Percentiles rank a stretch among this genome's conserved stretches.
Evolutionary conservation across 441 rosid genomes (phyloP).

Genomic region (Eutrema salsugineum): DNA sequence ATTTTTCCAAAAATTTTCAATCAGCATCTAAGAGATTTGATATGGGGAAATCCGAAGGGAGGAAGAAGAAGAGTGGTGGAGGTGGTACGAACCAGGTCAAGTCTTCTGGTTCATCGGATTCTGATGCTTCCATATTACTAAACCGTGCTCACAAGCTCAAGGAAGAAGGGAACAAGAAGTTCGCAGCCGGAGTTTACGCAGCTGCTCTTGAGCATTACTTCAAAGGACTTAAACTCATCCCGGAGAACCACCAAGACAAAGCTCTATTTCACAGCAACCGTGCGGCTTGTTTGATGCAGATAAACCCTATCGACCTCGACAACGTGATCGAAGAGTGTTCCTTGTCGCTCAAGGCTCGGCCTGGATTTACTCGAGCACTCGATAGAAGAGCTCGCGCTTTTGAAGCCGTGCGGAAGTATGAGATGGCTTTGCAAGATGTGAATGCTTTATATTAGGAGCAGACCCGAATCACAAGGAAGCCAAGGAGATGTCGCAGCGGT

Average conservation of each 20-base stretch:
- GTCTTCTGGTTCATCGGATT: too few species aligned
- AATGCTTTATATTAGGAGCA: conserved; percentile 57
- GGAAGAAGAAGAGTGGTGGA: conserved; percentile 61
- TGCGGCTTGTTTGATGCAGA: conserved; percentile 96
- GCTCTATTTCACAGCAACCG: conserved; percentile 87
- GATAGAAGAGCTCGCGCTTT: conserved; percentile 83
- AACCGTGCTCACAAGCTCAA: conserved; percentile 89
- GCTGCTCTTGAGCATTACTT: conserved; percentile 78
- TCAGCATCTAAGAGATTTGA: neutral
- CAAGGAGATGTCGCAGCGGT: conserved; percentile 55
- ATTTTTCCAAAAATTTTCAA: too few species aligned
- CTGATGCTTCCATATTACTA: conserved; percentile 45
- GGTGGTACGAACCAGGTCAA: conserved; percentile 39
- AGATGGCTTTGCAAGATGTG: conserved; percentile 80
- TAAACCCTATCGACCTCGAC: conserved; percentile 86
- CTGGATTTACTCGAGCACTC: conserved; percentile 68
- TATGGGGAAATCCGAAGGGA: conserved; percentile 88
- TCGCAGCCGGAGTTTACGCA: conserved; percentile 66
- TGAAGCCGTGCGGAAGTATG: conserved; percentile 76
- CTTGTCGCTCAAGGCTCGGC: conserved; percentile 79
- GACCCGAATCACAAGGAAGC: conserved; percentile 80
- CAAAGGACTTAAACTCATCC: conserved; percentile 62
- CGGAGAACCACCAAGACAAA: conserved; percentile 71
- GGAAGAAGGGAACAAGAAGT: conserved; percentile 86
- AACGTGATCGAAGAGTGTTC: conserved; percentile 75